A percentile compares a stretch with the other conserved stretches of the same genome.
Evolutionary conservation across 2,329 filamentous ascomycete species (phyloP).

Genomic region (Alternaria dauci): DNA sequence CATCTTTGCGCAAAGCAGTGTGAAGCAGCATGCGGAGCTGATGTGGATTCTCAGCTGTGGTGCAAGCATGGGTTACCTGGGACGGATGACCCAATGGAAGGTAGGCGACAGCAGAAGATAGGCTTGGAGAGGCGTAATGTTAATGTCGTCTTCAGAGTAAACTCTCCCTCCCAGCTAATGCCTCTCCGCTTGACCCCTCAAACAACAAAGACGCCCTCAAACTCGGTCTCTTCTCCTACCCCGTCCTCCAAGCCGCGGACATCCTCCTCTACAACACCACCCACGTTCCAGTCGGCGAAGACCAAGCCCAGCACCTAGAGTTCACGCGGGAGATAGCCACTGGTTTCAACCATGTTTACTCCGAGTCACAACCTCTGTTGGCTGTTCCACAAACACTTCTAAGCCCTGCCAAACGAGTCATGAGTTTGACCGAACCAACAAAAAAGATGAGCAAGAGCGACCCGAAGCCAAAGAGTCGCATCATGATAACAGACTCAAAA

Average conservation of each 20-base stretch:
- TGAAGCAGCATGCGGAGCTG: conserved; percentile 82
- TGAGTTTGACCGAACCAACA: conserved; percentile 81
- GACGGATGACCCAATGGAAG: conserved; percentile 99
- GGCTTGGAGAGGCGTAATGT: background rate
- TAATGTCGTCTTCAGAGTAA: conserved; percentile 63
- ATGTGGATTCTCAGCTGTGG: conserved; percentile 98
- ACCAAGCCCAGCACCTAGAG: conserved; percentile 93
- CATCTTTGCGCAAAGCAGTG: conserved; percentile 83
- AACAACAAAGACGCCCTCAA: conserved; percentile 70
- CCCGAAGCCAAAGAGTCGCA: conserved; percentile 73
- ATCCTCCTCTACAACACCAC: conserved; percentile 86
- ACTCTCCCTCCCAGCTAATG: conserved; percentile 68
- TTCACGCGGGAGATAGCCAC: conserved; percentile 86
- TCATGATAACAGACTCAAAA: conserved; percentile 78
- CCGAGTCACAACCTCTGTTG: conserved; percentile 29
- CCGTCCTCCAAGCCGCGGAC: conserved; percentile 93
- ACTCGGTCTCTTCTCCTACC: conserved; percentile 93
- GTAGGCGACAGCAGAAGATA: conserved; percentile 54
- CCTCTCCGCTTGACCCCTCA: conserved; percentile 62
- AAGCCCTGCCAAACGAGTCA: conserved; percentile 78
- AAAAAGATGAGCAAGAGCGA: conserved; percentile 97
- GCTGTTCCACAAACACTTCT: conserved; percentile 40
- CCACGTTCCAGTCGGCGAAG: conserved; percentile 95
- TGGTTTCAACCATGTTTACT: conserved; percentile 87
- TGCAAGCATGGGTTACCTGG: conserved; percentile 91